Conservation (phyloP, 306 rosid species). For the Rosa lucieae region DNA sequence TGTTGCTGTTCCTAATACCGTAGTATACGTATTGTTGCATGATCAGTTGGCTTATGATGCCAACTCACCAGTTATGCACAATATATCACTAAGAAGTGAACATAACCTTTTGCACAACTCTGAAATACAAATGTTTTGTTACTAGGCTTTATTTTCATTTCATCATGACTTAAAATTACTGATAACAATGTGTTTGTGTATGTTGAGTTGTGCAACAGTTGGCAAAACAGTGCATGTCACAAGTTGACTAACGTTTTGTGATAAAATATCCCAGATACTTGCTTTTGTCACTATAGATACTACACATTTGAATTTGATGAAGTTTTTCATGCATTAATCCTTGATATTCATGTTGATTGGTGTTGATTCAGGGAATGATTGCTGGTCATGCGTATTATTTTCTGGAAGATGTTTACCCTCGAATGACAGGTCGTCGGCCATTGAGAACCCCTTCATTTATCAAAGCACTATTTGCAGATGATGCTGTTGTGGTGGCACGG, state of each 20-base stretch:
- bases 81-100: background rate
- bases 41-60: background rate
- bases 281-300: background rate
- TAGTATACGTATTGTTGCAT: background rate
- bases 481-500: constrained; percentile 75
- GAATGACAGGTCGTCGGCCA: constrained; percentile 87
- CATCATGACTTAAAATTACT: background rate
- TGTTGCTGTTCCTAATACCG: background rate
- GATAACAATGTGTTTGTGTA: background rate
- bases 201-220: background rate
- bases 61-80: background rate
- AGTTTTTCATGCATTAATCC: background rate
- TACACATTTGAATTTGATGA: background rate
- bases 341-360: background rate
- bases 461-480: constrained; percentile 85
- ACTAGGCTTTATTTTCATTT: background rate
- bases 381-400: constrained; percentile 98
- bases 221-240: background rate
- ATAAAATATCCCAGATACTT: background rate
- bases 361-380: constrained; percentile 79
- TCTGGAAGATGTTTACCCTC: constrained; percentile 91
- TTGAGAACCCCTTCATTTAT: constrained; percentile 83
- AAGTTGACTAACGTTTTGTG: background rate
- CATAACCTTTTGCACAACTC: background rate
- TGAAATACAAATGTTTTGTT: background rate